Base-by-base conservation (phyloP, 495 filamentous ascomycete species). In the Aspergillus baeticus region DNA sequence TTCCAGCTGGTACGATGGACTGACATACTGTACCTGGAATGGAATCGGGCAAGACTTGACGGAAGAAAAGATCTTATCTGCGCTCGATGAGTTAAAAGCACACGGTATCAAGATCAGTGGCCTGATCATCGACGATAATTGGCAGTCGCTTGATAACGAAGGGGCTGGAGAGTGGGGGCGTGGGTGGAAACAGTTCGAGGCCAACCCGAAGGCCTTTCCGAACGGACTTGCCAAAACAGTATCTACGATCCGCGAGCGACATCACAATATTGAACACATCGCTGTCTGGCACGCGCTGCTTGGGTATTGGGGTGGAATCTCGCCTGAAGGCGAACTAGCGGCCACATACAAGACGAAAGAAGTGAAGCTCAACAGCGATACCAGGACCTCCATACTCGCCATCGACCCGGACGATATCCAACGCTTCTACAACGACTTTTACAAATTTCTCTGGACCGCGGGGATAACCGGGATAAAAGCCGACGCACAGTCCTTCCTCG, bases 221-320 rank as follows among this genome's bases (percentile, higher is more conserved):
- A 71, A 77, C 6, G 94, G 94, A 2, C 73, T 98, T 10, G 86
- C 85, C 60, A 75, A 84, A 7, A 84, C 87, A 2, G 77, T 92
- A 0, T 69, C 75, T 14, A 73, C 79, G 5, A 92, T 98, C 49
- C 85, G 90, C 8, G 74, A 77, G 26, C 79, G 78, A 41, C 84
- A 91, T 64, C 84, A 84, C 14, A 85, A 84, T 54, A 89, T 98
- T 43, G 77, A 87, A 58, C 87, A 96, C 63, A 80, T 98, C 31
- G 90, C 88, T 14, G 92, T 98, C 10, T 98, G 94, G 94, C 94
- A 98, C 75, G 89, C 94, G 3, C 76, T 97, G n/a, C 68, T 96
- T 14, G 92, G 94, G 8, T 98, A 98, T 68, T 98, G 94, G 94
- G 94, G 90, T 53, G 94, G 90, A 3, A 84, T 98, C 10, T 81